Conservation (phyloP, 495 filamentous ascomycete species). For the Geopyxis carbonaria region DNA sequence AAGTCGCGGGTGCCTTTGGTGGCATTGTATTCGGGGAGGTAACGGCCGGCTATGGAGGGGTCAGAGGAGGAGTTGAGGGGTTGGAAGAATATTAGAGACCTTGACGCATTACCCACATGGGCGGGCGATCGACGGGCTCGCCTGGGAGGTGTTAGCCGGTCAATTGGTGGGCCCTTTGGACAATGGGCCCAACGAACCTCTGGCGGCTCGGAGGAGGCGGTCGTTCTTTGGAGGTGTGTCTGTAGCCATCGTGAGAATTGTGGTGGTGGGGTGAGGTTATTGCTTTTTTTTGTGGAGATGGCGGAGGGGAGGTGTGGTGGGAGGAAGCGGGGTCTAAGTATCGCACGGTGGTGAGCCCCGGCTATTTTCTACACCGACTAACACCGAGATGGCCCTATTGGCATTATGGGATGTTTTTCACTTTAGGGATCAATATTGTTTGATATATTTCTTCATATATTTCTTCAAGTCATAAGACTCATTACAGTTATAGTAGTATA, state of each 20-base stretch:
- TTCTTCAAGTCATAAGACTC: no score
- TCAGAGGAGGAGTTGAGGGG: conserved; percentile 3
- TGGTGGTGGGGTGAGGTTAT: conserved; percentile 1
- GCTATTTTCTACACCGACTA: no score
- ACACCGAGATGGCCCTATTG: no score
- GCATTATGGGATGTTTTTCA: no score
- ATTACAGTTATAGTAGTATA: no score
- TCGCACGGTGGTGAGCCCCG: no score
- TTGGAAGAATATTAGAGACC: conserved; percentile 35
- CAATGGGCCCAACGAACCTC: conserved; percentile 37
- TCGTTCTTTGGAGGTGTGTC: conserved; percentile 71
- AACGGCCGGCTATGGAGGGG: conserved; percentile 57
- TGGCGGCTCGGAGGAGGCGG: conserved; percentile 67
- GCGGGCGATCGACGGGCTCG: conserved; percentile 73
- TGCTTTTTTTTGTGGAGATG: conserved; percentile 3
- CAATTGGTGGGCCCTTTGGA: conserved; percentile 8
- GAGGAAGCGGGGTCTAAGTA: no score
- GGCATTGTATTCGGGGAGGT: conserved; percentile 94
- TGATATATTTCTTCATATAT: no score
- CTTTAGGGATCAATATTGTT: no score
- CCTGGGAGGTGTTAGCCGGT: conserved; percentile 41
- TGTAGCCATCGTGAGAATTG: conserved; percentile 32
- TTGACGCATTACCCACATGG: conserved; percentile 98
- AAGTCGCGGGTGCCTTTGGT: conserved; percentile 81
- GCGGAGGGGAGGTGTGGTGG: conserved; percentile 1